Evolutionary conservation across 2,329 filamentous ascomycete genomes (phyloP).

Genomic region (Penicillium fuscoglaucum): DNA sequence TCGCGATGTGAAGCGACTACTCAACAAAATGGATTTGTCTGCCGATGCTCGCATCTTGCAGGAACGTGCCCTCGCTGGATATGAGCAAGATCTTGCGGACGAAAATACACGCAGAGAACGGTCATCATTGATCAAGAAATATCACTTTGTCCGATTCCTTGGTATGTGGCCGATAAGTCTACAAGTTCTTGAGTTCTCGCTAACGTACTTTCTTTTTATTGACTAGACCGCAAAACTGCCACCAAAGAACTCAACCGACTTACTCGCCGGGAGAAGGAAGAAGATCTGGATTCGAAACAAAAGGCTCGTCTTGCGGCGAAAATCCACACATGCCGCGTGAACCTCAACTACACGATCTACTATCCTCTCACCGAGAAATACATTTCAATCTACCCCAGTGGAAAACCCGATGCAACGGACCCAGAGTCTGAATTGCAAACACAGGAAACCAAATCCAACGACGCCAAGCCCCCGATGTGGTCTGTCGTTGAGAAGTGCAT

Average conservation of each 20-base stretch:
- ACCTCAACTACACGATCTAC: slow-evolving; percentile 64
- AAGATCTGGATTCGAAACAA: slow-evolving; percentile 28
- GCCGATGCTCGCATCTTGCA: slow-evolving; percentile 58
- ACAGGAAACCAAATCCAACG: slow-evolving; percentile 16
- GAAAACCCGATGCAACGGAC: slow-evolving; percentile 22
- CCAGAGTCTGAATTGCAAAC: slow-evolving; percentile 21
- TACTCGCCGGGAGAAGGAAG: slow-evolving; percentile 41
- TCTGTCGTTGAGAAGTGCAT: slow-evolving; percentile 47
- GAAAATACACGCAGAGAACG: slow-evolving; percentile 51
- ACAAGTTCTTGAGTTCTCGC: not conserved
- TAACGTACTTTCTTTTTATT: slow-evolving; percentile 8
- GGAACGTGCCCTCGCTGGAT: slow-evolving; percentile 59
- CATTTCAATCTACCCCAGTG: slow-evolving; percentile 54
- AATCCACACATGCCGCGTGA: slow-evolving; percentile 55
- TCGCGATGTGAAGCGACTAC: slow-evolving; percentile 56
- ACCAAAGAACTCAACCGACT: slow-evolving; percentile 41
- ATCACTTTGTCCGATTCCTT: slow-evolving; percentile 68
- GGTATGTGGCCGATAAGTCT: slow-evolving; percentile 34
- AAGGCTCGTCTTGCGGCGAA: slow-evolving; percentile 33
- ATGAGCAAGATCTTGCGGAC: slow-evolving; percentile 56
- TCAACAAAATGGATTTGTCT: slow-evolving; percentile 52
- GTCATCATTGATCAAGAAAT: slow-evolving; percentile 59
- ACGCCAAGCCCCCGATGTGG: slow-evolving; percentile 46
- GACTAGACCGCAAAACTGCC: slow-evolving; percentile 45
- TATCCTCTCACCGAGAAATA: slow-evolving; percentile 62